Evolutionary conservation across 192 early-diverging fungal genomes (phyloP).

Genomic region (Umbelopsis ramanniana): DNA sequence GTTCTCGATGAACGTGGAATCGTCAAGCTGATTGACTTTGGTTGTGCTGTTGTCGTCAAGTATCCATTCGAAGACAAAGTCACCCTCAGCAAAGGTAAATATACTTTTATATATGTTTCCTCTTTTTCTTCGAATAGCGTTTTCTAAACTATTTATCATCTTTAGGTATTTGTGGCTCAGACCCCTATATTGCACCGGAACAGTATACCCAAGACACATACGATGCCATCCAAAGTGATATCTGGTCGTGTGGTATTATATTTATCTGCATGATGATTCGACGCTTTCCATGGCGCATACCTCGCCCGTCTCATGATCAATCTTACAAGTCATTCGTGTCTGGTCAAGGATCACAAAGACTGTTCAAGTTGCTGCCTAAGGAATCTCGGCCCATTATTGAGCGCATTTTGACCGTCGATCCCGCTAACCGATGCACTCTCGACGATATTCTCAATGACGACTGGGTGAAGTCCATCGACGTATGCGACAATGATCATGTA

Average conservation of each 20-base stretch:
- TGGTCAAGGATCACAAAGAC: conserved; percentile 50
- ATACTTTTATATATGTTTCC: background rate
- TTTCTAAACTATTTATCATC: background rate
- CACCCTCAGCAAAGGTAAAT: conserved; percentile 48
- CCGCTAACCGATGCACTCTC: conserved; percentile 61
- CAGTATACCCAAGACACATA: conserved; percentile 73
- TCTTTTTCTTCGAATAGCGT: background rate
- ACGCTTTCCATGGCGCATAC: conserved; percentile 75
- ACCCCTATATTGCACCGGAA: conserved; percentile 98
- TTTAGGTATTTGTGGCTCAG: conserved; percentile 84
- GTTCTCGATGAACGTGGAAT: conserved; percentile 71
- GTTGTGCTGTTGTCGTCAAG: conserved; percentile 84
- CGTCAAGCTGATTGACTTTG: conserved; percentile 92
- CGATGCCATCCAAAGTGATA: conserved; percentile 81
- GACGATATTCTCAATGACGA: conserved; percentile 68
- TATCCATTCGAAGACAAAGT: conserved; percentile 74
- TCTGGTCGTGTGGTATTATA: conserved; percentile 93
- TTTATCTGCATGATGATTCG: conserved; percentile 78
- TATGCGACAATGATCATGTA: conserved; percentile 42
- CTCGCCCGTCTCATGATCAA: conserved; percentile 58
- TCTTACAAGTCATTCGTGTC: conserved; percentile 58
- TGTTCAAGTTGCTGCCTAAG: conserved; percentile 62
- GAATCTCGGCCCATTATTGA: conserved; percentile 63
- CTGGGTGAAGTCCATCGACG: conserved; percentile 75
- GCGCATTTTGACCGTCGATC: conserved; percentile 67